Evolutionary conservation across 257 asterid species (phyloP).

Genomic region (Lycium barbarum): DNA sequence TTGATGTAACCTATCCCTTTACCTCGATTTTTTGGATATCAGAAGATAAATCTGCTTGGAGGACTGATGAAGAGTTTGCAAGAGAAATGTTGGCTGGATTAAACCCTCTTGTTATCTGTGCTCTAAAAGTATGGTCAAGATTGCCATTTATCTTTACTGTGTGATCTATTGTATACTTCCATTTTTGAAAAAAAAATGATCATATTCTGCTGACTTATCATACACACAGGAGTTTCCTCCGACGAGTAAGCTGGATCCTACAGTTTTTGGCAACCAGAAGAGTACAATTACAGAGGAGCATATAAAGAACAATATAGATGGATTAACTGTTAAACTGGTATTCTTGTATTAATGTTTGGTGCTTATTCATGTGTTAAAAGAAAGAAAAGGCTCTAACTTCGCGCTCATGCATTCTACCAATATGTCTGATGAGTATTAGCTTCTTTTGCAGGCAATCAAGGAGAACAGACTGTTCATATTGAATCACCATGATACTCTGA

Average conservation of each 20-base stretch:
- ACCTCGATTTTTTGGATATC: not conserved
- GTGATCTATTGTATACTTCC: not conserved
- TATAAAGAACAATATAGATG: slow-evolving; percentile 45
- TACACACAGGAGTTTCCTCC: slow-evolving; percentile 63
- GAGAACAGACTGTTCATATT: slow-evolving; percentile 47
- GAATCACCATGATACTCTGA: slow-evolving; percentile 62
- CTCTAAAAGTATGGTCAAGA: slow-evolving; percentile 48
- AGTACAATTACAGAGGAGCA: slow-evolving; percentile 51
- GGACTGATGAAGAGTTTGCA: slow-evolving; percentile 72
- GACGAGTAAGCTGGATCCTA: slow-evolving; percentile 49
- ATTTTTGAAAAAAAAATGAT: not conserved
- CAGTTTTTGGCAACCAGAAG: slow-evolving; percentile 51
- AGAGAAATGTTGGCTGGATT: slow-evolving; percentile 75
- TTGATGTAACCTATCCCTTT: not conserved
- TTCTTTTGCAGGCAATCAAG: slow-evolving; percentile 48
- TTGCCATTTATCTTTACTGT: not conserved
- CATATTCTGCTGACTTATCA: slow-evolving; percentile 10
- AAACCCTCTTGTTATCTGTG: slow-evolving; percentile 63
- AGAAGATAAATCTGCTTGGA: slow-evolving; percentile 71
- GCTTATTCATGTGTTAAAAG: not conserved
- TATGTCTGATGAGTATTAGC: not conserved
- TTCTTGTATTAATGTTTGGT: not conserved
- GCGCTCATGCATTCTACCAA: too few species aligned
- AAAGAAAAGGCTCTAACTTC: not conserved
- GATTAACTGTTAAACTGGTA: slow-evolving; percentile 54